phyloP scores from a whole-genome alignment of 192 early-diverging fungal genomes.

The Podila epigama region DNA sequence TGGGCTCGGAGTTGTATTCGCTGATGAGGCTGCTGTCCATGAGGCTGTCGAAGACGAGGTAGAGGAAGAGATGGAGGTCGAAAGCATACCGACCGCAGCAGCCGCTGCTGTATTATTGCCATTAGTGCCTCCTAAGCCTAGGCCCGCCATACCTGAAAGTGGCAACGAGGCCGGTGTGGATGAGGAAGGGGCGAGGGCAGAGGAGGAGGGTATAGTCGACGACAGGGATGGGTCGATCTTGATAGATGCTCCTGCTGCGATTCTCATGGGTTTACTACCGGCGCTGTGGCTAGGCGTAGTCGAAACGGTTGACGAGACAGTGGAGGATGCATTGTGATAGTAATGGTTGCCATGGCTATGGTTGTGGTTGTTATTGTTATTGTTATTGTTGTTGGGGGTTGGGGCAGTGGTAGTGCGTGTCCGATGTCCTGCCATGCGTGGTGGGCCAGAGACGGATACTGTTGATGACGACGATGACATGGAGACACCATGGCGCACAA shows the following conservation, averaged over 20 bases:
- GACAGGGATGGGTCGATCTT: conserved; percentile 7
- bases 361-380: background rate
- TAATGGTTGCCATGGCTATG: background rate
- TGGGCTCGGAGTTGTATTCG: background rate
- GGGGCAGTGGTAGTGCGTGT: background rate
- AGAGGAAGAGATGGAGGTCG: conserved; percentile 36
- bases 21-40: conserved; percentile 17
- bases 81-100: conserved; percentile 9
- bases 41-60: conserved; percentile 33
- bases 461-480: background rate
- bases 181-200: background rate
- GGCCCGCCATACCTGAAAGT: background rate
- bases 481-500: no score
- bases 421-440: background rate
- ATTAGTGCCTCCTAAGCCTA: background rate
- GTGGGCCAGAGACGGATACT: background rate
- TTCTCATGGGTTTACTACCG: conserved; percentile 32
- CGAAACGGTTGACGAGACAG: background rate
- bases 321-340: conserved; percentile 12
- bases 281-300: background rate
- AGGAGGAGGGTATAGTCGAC: background rate
- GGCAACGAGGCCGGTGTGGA: background rate
- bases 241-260: conserved; percentile 45
- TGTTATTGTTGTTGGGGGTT: background rate
- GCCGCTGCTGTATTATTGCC: background rate